phyloP scores from a whole-genome alignment of 192 early-diverging fungal genomes.

The Podila minutissima region DNA sequence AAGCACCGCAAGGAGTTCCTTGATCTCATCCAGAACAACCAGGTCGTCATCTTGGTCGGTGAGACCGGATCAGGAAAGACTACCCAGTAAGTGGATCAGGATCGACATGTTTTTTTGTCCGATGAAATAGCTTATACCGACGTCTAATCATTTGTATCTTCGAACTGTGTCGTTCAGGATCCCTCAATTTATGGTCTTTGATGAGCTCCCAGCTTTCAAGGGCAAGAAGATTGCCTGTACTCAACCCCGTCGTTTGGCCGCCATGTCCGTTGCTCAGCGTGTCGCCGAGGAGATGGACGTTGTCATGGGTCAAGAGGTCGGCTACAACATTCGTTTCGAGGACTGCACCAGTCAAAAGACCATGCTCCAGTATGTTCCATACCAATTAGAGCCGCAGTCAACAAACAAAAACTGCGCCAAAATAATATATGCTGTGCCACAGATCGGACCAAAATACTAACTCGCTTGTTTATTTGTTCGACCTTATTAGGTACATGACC shows the following conservation, averaged over 20 bases:
- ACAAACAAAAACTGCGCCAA: background rate
- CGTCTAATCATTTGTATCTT: background rate
- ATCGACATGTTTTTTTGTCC: background rate
- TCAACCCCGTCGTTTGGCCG: constrained; percentile 98
- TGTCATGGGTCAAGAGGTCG: constrained; percentile 93
- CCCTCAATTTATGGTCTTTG: constrained; percentile 94
- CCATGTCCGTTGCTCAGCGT: constrained; percentile 99
- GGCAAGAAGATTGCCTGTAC: constrained; percentile 97
- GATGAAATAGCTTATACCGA: background rate
- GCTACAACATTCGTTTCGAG: constrained; percentile 99
- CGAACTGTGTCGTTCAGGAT: constrained; percentile 65
- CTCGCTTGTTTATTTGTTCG: constrained; percentile 9
- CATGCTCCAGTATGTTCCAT: constrained; percentile 73
- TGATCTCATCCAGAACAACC: constrained; percentile 91
- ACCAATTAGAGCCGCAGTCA: constrained; percentile 30
- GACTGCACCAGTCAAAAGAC: constrained; percentile 89
- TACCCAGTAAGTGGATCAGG: constrained; percentile 78
- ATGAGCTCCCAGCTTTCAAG: constrained; percentile 89
- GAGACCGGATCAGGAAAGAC: constrained; percentile 99
- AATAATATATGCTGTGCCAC: background rate
- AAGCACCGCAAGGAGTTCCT: constrained; percentile 93
- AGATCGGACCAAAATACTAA: constrained; percentile 10
- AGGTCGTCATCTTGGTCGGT: constrained; percentile 94
- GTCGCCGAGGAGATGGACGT: constrained; percentile 98
- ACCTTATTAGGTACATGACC: constrained; percentile 82